phyloP scores from a whole-genome alignment of 2,329 filamentous ascomycete species.

The Escovopsis sp. region DNA sequence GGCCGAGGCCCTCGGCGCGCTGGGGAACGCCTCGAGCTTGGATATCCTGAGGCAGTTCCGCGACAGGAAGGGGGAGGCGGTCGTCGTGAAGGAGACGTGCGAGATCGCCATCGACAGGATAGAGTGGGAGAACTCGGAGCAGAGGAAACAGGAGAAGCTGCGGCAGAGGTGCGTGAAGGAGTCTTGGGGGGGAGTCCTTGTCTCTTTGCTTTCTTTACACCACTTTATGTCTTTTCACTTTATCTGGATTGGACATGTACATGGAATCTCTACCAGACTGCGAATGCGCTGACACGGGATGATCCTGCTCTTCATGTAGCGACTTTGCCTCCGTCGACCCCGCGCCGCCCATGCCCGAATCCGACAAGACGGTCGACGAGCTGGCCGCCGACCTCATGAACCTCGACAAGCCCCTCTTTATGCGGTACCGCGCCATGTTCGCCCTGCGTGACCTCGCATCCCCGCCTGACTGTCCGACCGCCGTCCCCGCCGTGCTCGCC shows the following conservation, averaged over 20 bases:
- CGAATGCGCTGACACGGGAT: conserved; percentile 14
- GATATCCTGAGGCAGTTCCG: conserved; percentile 57
- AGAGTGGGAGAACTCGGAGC: conserved; percentile 73
- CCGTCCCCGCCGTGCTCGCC: conserved; percentile 71
- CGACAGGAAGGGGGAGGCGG: conserved; percentile 59
- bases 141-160: conserved; percentile 58
- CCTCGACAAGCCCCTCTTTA: conserved; percentile 64
- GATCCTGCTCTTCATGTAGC: too few relatives aligned
- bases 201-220: too few relatives aligned
- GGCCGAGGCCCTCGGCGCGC: conserved; percentile 80
- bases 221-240: too few relatives aligned
- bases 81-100: conserved; percentile 84
- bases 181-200: too few relatives aligned
- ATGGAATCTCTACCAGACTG: conserved; percentile 6
- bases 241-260: too few relatives aligned
- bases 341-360: conserved; percentile 69
- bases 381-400: conserved; percentile 69
- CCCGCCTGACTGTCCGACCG: conserved; percentile 78
- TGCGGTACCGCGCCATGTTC: conserved; percentile 96
- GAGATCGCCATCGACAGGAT: conserved; percentile 93
- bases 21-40: conserved; percentile 62
- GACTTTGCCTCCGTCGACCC: conserved; percentile 94
- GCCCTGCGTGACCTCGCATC: conserved; percentile 88
- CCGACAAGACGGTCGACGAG: conserved; percentile 52
- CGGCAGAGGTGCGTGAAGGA: conserved; percentile 51